Conservation (phyloP, 2,329 filamentous ascomycete genomes). For the Xylariaceae sp. region DNA sequence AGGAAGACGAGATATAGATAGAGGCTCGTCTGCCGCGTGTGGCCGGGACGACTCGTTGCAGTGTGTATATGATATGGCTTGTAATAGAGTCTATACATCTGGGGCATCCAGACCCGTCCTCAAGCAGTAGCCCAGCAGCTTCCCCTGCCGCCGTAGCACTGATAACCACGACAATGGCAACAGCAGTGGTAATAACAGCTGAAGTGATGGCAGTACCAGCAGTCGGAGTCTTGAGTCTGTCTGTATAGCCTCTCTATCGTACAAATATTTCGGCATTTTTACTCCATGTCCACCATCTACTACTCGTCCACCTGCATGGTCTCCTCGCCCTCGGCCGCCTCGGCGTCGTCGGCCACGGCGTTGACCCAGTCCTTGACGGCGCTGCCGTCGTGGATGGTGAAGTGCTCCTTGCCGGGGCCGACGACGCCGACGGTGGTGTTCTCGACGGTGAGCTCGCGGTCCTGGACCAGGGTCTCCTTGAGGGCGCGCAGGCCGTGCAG, state of each 20-base stretch:
- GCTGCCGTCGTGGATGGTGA: conserved; percentile 85
- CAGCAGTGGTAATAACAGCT: no score
- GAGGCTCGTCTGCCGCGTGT: no score
- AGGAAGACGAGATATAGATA: conserved; percentile 43
- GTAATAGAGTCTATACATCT: no score
- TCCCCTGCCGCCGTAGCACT: no score
- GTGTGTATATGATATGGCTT: no score
- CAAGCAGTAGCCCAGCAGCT: no score
- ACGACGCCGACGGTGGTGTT: conserved; percentile 91
- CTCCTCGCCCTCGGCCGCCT: conserved; percentile 36
- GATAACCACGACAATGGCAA: no score
- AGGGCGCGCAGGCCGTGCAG: conserved; percentile 83
- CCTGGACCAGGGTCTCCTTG: conserved; percentile 93
- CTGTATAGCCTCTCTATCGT: no score
- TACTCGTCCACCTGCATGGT: conserved; percentile 39
- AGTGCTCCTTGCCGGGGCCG: conserved; percentile 64
- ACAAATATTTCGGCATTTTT: not conserved
- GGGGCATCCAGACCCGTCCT: no score
- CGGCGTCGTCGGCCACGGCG: conserved; percentile 51
- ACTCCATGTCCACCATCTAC: not conserved
- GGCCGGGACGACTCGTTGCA: no score
- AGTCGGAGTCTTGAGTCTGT: no score
- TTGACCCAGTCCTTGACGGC: conserved; percentile 84
- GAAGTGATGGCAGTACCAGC: no score
- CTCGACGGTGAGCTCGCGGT: conserved; percentile 94